Evolutionary conservation across 495 filamentous ascomycete species (phyloP), one percentile per base, ranked within the genome.

Genomic region (Neurospora sp.): DNA sequence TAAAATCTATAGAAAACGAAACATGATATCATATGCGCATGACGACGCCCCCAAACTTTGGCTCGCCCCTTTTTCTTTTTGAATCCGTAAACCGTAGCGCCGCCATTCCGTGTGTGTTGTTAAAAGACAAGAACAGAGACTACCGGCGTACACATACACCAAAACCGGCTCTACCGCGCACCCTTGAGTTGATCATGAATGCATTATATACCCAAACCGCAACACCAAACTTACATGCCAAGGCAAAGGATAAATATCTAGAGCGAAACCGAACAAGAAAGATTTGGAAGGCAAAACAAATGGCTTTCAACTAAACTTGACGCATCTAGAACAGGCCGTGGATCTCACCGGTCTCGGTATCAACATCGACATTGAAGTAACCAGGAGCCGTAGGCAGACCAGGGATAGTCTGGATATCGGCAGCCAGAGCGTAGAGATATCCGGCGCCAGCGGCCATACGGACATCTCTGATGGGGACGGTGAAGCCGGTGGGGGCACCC

Each of bases 361-460:
- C 93, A 69, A 99, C 91, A 76, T 99, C 96, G 18, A 97, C 95
- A 76, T 99, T 98, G 68, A 99, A 82, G 79, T 98, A 99, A 12
- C 96, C 96, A 18, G 96, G 96, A 20, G 94, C 94, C 22, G 96
- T 99, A 35, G 96, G 96, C 76, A 99, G 82, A 41, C 96, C 96
- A 27, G 96, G 96, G 77, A 99, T 99, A 3, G 96, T 99, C 84
- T 98, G 96, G 75, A 99, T 98, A 79, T 98, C 95, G 12, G 96
- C 96, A 68, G 96, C 96, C 75, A 98, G 85, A 14, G 96, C 96
- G 77, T 97, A 99, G 87, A 97, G 84, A 80, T 96, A 96, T 76
- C 96, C 96, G 74, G 91, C 96, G 74, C 96, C 96, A 71, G 95
- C 93, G 9, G 96, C 96, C 87, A 99, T 88, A 69, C 94, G 85